Evolutionary conservation across 331 rosid genomes (phyloP), one percentile per base, ranked within the genome.

Genomic region (Prunus yedoensis): DNA sequence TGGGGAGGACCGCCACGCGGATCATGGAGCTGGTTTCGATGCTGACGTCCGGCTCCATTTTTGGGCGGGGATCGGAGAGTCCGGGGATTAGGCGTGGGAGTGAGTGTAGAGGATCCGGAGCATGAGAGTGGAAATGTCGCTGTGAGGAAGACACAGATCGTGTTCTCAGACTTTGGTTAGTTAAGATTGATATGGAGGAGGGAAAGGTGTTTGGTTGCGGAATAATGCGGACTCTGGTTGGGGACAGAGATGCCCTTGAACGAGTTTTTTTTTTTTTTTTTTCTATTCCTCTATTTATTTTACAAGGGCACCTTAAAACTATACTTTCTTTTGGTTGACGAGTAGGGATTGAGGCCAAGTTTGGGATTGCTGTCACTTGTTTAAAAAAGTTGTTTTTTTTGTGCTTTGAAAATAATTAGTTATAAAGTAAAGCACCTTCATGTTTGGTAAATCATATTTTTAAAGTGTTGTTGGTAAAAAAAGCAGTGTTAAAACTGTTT

Each of bases 31-130:
- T 87, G 47, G 96, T 92, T 77, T 92, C 98, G 76, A 92, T 95
- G 83, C 97, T 91, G 49, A 88, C 98, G 74, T 91, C 98, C 51
- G 99, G 98, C 83, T 95, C 99, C 99, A 92, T 95, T 46, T 51
- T 30, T 65, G 58, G 67, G 16, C 28, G 43, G 11, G 38, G 71
- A 66, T 68, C 61, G 68, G 68, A 56, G 43, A 75, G 21, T 17
- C 41, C 16, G 7, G 38, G 77, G 10, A 54, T 66, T 10, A 60
- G 43, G 46, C 9, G 13, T 9, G 73, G 15, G 63, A 27, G 11
- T 6, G 57, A 27, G 62, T 14, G 65, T 28, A 28, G 18, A 17
- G 18, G 35, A 70, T 32, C 14, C 20, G 20, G 50, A 53, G 32
- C 32, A 20, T 53, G 32, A 23, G 64, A 53, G 51, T 30, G 32